Conservation (phyloP, 345 rosid species). For the Fremontodendron californicum region DNA sequence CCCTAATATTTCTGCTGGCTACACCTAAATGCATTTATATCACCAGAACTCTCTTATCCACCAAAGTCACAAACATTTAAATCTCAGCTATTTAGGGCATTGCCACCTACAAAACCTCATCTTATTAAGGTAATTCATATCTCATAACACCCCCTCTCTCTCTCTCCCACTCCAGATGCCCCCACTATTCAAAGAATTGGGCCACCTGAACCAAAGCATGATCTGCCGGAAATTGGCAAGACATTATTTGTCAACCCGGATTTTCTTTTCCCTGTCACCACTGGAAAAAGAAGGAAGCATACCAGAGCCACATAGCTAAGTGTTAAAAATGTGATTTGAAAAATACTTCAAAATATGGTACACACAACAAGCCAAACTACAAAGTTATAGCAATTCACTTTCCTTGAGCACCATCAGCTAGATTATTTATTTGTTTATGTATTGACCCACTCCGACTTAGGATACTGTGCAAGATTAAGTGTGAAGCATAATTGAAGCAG, state of each 20-base stretch:
- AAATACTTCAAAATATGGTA: not conserved
- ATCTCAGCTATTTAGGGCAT: conserved; percentile 16
- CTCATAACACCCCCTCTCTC: not conserved
- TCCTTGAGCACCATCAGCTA: not conserved
- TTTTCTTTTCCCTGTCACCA: not conserved
- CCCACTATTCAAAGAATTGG: conserved; percentile 9
- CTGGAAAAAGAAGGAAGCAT: not conserved
- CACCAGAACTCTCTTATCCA: conserved; percentile 31
- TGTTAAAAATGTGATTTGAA: not conserved
- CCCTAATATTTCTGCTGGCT: conserved; percentile 30
- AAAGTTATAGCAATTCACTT: not conserved
- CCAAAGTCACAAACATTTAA: conserved; percentile 16
- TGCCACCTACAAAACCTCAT: conserved; percentile 12
- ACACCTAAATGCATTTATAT: conserved; percentile 41
- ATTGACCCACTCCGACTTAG: not conserved
- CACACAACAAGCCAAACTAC: not conserved
- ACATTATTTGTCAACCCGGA: not conserved
- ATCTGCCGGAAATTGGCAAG: not conserved
- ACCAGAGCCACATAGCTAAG: not conserved
- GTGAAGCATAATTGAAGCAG: not conserved
- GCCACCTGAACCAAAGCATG: conserved; percentile 13
- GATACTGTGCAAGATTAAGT: not conserved
- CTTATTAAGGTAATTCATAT: not conserved
- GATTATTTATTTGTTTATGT: not conserved
- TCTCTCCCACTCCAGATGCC: not conserved